These are phyloP conservation scores for Byssothecium circinans DNA, from an alignment of 2,329 filamentous ascomycete genomes.

Conservation along the genomic window DNA sequence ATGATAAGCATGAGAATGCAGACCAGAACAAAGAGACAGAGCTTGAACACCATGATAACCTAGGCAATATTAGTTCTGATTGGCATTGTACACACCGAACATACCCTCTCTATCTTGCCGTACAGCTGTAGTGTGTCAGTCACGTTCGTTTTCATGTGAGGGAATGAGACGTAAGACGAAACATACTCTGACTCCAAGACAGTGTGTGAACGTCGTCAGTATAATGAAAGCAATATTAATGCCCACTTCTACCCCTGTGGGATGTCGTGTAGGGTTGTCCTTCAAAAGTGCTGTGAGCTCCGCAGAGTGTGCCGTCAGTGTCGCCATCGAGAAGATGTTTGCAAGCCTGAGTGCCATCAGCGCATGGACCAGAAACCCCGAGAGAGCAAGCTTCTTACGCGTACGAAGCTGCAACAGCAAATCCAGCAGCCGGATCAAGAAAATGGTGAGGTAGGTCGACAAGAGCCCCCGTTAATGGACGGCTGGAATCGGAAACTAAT, in stretches of 20 bases:
- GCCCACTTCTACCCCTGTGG: slow-evolving; percentile 15
- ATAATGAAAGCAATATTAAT: slow-evolving; percentile 25
- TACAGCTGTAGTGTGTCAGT: slow-evolving; percentile 24
- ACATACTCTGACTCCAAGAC: slow-evolving; percentile 25
- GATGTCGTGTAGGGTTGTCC: slow-evolving; percentile 11
- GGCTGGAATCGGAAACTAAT: too few species aligned
- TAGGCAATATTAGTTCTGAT: slow-evolving; percentile 4
- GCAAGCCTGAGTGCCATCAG: slow-evolving; percentile 10
- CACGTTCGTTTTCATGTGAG: background rate
- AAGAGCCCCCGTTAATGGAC: slow-evolving; percentile 24
- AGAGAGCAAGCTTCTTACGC: slow-evolving; percentile 6
- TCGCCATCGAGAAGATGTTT: slow-evolving; percentile 28
- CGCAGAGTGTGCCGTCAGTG: slow-evolving; percentile 23
- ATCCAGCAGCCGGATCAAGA: slow-evolving; percentile 24
- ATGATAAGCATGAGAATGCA: slow-evolving; percentile 30
- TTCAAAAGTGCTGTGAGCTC: slow-evolving; percentile 23
- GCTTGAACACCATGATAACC: slow-evolving; percentile 35
- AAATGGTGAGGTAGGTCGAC: slow-evolving; percentile 28
- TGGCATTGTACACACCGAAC: background rate
- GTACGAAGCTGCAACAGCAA: slow-evolving; percentile 24
- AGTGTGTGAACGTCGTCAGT: slow-evolving; percentile 28
- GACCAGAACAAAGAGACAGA: slow-evolving; percentile 28
- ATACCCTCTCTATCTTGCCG: slow-evolving; percentile 32
- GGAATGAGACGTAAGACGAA: too few species aligned
- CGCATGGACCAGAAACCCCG: background rate